Evolutionary conservation across 306 rosid genomes (phyloP), one percentile per base, ranked within the genome.

Genomic region (Quercus engelmannii): DNA sequence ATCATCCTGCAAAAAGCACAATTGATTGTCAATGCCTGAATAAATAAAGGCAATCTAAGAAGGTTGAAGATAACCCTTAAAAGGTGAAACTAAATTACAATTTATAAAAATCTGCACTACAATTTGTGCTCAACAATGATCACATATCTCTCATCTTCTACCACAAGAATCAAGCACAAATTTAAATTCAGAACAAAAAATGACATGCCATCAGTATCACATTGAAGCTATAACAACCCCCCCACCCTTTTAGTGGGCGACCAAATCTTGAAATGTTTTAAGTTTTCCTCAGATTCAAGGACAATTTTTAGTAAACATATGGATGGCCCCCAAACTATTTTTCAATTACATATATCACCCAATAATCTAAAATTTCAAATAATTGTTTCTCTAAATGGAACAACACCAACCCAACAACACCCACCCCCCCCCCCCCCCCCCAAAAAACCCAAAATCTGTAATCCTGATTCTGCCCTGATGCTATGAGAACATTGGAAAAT

Each of bases 1-100:
- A 82, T 88, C 93, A 85, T 93, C 96, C 99, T 96, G 94, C 92
- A 91, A 41, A 68, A 75, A 65, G 69, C 71, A 86, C 72, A 89
- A 74, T 59, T 51, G 30, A 80, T 78, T 1, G 23, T 83, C 73
- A 83, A 58, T 20, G 71, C 35, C 38, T 23, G 14, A 41, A 28
- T 15, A 13, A 4, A 26, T 28, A 63, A 63, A 63, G 69, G 46
- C 3, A 0, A 2, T 38, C 46, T 38, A 38, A 38, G 46, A 38
- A 38, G 46, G 11, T 38, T 38, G 46, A 38, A 8, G 46, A 38
- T 28, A 8, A 25, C 18, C 20, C 41, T 12, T 3, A 63, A 63
- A 63, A 8, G 69, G 7, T 26, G 17, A 61, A 61, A 25, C 3
- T 61, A 61, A 23, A 12, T 21, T 21, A 3, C 3, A 23, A 23